Base-by-base conservation (phyloP, 2,329 filamentous ascomycete species). In the Didymella pomorum region DNA sequence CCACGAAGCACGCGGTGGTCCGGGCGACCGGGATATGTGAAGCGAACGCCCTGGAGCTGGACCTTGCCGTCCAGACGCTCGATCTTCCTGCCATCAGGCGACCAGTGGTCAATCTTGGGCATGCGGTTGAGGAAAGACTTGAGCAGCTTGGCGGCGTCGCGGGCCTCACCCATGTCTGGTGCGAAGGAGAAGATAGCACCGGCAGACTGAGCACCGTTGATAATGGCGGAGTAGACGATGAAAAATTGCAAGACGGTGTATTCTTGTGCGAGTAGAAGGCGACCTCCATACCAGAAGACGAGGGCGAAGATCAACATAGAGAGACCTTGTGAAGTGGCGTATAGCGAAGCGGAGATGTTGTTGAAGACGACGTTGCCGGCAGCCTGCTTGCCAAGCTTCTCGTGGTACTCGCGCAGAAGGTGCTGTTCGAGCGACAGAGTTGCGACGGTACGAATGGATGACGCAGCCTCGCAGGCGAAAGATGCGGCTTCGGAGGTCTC, bases 151-250 rank as follows among this genome's bases (percentile, higher is more conserved):
- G 93, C 92, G 1, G 94, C 91, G 56, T 93, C 89, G 23, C 97
- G 83, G 0, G 94, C 94, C 79, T 98, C 97, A 67, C 93, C 91
- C 93, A 98, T 97, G 66, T 98, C 94, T 0, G 94, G 93, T 0
- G 94, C 92, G 71, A 97, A 98, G 0, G 90, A 92, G 80, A 98
- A 98, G 68, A 98, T 89, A 1, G 89, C 91, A 12, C 94, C 95
- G 2, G 94, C 94, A 1, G 92, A 94, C 76, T 98, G 94, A 0
- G 93, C 90, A 53, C 93, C 92, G 70, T 96, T 97, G 70, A 97
- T 90, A 68, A 98, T 86, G 44, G 92, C 84, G 59, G 88, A 87
- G 79, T 97, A 97, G 71, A 91, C 92, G 49, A 98, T 81, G 79
- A 97, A 99, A 84, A 98, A 98, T 65, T 94, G 89, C 78, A 96